phyloP scores from a whole-genome alignment of 345 rosid genomes.

The Populus deltoides region DNA sequence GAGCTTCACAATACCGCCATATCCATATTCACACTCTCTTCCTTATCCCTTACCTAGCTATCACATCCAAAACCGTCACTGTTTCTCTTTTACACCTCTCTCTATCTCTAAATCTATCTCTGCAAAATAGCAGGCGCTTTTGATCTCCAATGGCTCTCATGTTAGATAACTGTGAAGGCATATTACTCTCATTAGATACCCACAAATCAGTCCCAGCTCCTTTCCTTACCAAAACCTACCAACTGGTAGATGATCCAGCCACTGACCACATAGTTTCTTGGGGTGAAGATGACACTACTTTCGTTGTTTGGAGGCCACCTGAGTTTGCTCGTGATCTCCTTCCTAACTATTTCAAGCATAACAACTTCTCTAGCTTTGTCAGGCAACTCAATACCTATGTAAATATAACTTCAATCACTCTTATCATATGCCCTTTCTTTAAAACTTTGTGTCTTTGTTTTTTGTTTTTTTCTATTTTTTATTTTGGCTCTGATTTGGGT shows the following conservation, averaged over 20 bases:
- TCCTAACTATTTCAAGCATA: constrained; percentile 95
- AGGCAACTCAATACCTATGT: constrained; percentile 97
- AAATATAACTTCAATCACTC: constrained; percentile 9
- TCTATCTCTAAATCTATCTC: constrained; percentile 9
- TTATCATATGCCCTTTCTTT: neutral
- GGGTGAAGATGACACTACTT: constrained; percentile 88
- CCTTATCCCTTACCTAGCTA: neutral
- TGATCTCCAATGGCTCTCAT: constrained; percentile 45
- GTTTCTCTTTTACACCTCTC: neutral
- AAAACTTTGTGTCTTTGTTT: neutral
- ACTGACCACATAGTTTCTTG: constrained; percentile 89
- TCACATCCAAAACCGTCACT: constrained; percentile 5
- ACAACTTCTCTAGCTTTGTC: constrained; percentile 96
- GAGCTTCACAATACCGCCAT: constrained; percentile 1
- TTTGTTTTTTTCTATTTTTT: neutral
- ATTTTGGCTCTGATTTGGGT: constrained; percentile 5
- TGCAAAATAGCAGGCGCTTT: neutral
- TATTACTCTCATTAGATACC: constrained; percentile 75
- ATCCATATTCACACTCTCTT: neutral
- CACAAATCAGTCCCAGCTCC: constrained; percentile 94
- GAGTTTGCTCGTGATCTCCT: constrained; percentile 96
- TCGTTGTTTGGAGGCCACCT: constrained; percentile 89
- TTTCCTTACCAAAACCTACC: constrained; percentile 91
- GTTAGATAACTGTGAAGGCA: constrained; percentile 61
- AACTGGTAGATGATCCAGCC: constrained; percentile 81